Conservation (phyloP, 306 rosid species). For the Amphicarpaea edgeworthii region DNA sequence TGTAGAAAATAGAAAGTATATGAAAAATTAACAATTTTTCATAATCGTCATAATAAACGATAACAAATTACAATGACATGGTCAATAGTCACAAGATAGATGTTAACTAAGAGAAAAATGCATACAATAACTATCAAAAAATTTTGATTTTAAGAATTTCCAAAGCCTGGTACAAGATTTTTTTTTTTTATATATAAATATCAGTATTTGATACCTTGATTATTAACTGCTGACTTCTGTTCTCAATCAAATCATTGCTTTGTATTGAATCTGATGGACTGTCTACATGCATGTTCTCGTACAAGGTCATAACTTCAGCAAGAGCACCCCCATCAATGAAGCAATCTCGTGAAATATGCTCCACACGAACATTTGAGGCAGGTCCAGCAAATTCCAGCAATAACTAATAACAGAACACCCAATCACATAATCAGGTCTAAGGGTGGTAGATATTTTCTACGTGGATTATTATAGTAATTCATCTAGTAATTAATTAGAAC, state of each 20-base stretch:
- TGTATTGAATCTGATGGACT: conserved; percentile 51
- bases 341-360: conserved; percentile 72
- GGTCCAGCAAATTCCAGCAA: conserved; percentile 90
- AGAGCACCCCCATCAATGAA: conserved; percentile 82
- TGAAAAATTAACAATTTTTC: conserved; percentile 7
- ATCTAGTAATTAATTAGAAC: conserved; percentile 16
- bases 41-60: conserved; percentile 22
- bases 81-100: conserved; percentile 32
- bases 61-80: conserved; percentile 24
- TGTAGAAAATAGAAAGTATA: conserved; percentile 14
- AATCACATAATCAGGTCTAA: conserved; percentile 28
- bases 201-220: conserved; percentile 63
- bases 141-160: conserved; percentile 18
- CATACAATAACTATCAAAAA: conserved; percentile 31
- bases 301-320: conserved; percentile 79
- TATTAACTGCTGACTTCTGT: conserved; percentile 53
- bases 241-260: conserved; percentile 49
- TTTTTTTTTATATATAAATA: conserved; percentile 24
- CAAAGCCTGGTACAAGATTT: conserved; percentile 27
- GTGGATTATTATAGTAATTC: conserved; percentile 24
- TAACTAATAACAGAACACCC: conserved; percentile 59
- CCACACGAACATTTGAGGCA: conserved; percentile 84
- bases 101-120: conserved; percentile 21
- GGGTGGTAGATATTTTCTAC: conserved; percentile 20
- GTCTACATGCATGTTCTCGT: conserved; percentile 59